Conservation (phyloP, 2,329 filamentous ascomycete genomes). For the Trichoderma sp. region DNA sequence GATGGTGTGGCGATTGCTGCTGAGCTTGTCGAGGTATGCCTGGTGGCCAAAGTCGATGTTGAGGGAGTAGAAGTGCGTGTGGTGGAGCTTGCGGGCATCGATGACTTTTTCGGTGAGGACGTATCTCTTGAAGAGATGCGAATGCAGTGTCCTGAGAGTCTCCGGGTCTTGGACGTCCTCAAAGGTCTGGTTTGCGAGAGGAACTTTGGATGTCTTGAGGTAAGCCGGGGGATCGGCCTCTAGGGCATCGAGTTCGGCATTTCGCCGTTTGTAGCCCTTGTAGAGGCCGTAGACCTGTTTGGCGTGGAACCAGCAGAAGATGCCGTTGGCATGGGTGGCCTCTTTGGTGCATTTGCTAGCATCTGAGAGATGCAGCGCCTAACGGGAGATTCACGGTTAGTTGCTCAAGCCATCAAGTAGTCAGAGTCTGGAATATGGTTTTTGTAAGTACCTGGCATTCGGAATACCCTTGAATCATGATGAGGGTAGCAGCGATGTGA, state of each 20-base stretch:
- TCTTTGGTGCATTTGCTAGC: constrained; percentile 9
- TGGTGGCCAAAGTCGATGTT: constrained; percentile 15
- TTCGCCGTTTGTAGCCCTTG: constrained; percentile 22
- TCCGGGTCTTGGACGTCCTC: not conserved
- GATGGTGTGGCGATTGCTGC: constrained; percentile 15
- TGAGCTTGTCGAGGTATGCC: constrained; percentile 18
- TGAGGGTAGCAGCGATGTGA: not conserved
- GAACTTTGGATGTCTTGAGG: constrained; percentile 8
- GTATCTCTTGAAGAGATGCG: constrained; percentile 9
- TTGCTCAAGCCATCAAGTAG: not conserved
- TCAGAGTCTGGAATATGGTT: not conserved
- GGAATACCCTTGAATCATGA: not conserved
- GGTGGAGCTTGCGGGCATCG: constrained; percentile 21
- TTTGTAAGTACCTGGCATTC: constrained; percentile 19
- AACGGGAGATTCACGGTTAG: not conserved
- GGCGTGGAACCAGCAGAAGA: constrained; percentile 21
- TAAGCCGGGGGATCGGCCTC: constrained; percentile 1
- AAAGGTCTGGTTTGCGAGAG: constrained; percentile 18
- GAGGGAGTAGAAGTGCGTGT: constrained; percentile 16
- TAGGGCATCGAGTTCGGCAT: constrained; percentile 5
- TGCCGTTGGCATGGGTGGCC: constrained; percentile 17
- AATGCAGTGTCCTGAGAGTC: constrained; percentile 4
- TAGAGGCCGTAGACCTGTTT: constrained; percentile 21
- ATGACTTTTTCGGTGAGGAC: constrained; percentile 17
- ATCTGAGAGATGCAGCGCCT: constrained; percentile 16